Evolutionary conservation across 805 yeast species (phyloP).

Genomic region (Suhomyces kilbournensis): DNA sequence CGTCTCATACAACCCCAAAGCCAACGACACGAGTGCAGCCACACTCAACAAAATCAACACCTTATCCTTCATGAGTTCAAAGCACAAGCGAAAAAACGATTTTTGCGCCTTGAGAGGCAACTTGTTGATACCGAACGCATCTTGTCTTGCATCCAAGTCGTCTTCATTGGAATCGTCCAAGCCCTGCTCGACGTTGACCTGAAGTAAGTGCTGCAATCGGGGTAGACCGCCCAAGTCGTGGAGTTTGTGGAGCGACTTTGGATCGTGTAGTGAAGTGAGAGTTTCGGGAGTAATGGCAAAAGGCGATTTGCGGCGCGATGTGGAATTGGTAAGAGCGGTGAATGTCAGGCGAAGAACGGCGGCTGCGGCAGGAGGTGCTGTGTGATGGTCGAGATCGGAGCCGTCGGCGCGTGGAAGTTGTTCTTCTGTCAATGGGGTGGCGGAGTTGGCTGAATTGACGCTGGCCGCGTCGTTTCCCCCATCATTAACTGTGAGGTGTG

Average conservation of each 20-base stretch:
- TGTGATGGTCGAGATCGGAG: not conserved
- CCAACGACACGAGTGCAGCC: conserved; percentile 87
- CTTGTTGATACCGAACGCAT: conserved; percentile 63
- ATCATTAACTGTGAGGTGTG: conserved; percentile 2
- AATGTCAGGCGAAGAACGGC: conserved; percentile 1
- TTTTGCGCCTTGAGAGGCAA: conserved; percentile 73
- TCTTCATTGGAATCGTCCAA: conserved; percentile 32
- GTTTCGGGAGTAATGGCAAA: conserved; percentile 21
- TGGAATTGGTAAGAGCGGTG: conserved; percentile 1
- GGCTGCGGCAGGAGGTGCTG: not conserved
- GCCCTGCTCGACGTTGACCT: conserved; percentile 42
- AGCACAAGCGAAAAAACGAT: conserved; percentile 63
- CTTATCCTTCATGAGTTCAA: conserved; percentile 87
- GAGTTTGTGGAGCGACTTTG: conserved; percentile 51
- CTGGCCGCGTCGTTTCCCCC: conserved; percentile 10
- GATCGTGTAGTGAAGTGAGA: conserved; percentile 55
- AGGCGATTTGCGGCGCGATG: not conserved
- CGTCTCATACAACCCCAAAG: conserved; percentile 88
- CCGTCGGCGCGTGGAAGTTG: not conserved
- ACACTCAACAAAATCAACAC: conserved; percentile 77
- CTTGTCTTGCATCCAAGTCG: conserved; percentile 34
- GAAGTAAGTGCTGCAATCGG: conserved; percentile 27
- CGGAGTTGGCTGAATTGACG: conserved; percentile 14
- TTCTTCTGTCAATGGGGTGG: conserved; percentile 10
- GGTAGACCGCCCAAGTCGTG: conserved; percentile 45